Percentiles rank a stretch among this genome's conserved stretches.
Evolutionary conservation across 768 basidiomycete species (phyloP).

Genomic region (Lentinula edodes): DNA sequence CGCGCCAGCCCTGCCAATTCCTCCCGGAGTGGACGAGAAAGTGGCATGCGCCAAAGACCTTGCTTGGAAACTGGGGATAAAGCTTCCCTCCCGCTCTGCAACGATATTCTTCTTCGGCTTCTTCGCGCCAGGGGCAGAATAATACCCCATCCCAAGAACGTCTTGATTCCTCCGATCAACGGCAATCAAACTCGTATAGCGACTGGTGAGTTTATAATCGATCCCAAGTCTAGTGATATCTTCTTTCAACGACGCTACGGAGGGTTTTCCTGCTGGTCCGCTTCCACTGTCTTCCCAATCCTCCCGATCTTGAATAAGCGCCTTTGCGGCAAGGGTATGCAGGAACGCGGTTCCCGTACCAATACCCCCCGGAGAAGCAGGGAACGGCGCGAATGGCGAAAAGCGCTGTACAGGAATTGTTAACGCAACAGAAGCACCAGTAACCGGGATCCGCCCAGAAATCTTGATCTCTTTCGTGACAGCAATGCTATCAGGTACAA

Average conservation of each 20-base stretch:
- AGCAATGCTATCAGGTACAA: conserved; percentile 15
- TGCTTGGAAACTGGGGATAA: no score
- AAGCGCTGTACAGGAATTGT: neutral
- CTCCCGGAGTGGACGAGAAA: neutral
- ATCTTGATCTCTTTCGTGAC: conserved; percentile 18
- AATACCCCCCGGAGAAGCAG: neutral
- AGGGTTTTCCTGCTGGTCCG: neutral
- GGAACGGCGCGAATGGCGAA: neutral
- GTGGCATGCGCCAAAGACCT: no score
- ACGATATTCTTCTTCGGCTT: no score
- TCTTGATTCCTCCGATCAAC: conserved; percentile 23
- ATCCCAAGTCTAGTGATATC: conserved; percentile 44
- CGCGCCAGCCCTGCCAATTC: neutral
- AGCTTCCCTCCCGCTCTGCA: no score
- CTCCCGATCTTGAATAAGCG: conserved; percentile 45
- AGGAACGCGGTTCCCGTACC: conserved; percentile 24
- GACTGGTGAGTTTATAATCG: conserved; percentile 45
- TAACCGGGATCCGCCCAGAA: conserved; percentile 12
- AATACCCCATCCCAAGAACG: neutral
- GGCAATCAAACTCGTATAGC: conserved; percentile 52
- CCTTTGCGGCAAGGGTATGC: conserved; percentile 50
- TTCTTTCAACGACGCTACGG: conserved; percentile 19
- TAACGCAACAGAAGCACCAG: neutral
- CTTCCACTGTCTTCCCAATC: conserved; percentile 16
- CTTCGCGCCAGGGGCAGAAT: no score